Evolutionary conservation across 345 rosid genomes (phyloP).

Genomic region (Syzygium aqueum): DNA sequence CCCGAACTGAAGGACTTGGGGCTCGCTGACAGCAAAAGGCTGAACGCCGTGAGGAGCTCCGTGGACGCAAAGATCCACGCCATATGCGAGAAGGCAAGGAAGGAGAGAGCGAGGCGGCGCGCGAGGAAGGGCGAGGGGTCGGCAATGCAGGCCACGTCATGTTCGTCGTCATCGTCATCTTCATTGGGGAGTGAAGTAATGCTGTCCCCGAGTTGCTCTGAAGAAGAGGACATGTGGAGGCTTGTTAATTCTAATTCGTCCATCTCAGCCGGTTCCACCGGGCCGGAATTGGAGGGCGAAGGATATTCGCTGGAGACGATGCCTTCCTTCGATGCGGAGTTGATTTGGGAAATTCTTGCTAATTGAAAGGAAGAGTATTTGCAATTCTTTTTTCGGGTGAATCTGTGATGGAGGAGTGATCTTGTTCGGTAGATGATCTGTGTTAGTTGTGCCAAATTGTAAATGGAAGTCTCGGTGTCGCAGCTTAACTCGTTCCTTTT

Average conservation of each 20-base stretch:
- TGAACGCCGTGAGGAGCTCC: constrained; percentile 40
- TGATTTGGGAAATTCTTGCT: constrained; percentile 88
- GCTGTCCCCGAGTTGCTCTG: not conserved
- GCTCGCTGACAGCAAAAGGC: constrained; percentile 37
- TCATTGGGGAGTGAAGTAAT: not conserved
- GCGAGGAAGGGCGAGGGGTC: constrained; percentile 9
- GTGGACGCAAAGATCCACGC: constrained; percentile 88
- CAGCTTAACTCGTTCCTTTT: not conserved
- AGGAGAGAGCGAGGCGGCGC: constrained; percentile 30
- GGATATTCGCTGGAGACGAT: constrained; percentile 60
- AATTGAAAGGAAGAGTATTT: constrained; percentile 14
- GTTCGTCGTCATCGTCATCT: constrained; percentile 16
- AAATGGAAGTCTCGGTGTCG: not conserved
- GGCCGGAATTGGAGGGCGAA: constrained; percentile 11
- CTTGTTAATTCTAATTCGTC: not conserved
- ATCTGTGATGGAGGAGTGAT: not conserved
- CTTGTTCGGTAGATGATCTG: not conserved
- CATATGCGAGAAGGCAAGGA: constrained; percentile 65
- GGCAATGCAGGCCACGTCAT: not conserved
- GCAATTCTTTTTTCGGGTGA: not conserved
- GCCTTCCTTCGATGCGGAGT: constrained; percentile 87
- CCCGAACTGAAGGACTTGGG: constrained; percentile 69
- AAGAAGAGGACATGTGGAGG: not conserved
- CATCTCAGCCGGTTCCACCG: not conserved
- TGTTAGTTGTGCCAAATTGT: not conserved